Evolutionary conservation across 129 eudicot genomes (phyloP), one percentile per base, ranked within the genome.

Genomic region (Oenanthe sinensis): DNA sequence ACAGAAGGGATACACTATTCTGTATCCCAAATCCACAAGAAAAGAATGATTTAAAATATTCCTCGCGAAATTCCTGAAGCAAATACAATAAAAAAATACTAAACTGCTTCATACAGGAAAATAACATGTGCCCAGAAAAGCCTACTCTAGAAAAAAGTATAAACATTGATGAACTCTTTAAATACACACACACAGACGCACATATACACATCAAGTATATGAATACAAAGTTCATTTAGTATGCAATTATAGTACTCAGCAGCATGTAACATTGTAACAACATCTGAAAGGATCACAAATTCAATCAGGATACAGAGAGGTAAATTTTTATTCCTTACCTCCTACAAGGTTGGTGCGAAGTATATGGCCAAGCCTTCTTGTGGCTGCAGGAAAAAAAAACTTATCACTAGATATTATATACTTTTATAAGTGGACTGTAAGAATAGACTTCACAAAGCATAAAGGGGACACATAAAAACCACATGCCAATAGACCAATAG

Each of bases 261-360:
- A 60, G 15, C 68, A 24, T 36, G 4, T 60, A 60, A 60, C 67
- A 58, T 33, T n/a, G n/a, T n/a, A n/a, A n/a, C n/a, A n/a, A n/a
- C 33, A 60, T 60, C 68, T n/a, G 4, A 28, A 24, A 60, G 30
- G 30, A 58, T 58, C 67, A 22, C 14, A 60, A 60, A 3, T 60
- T n/a, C n/a, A 67, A 67, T 67, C 42, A 67, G 42, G 15, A 67
- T 67, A 33, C 20, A 26, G 19, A 30, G 72, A 28, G 72, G 0
- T 67, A 67, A 30, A 67, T 44, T 52, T 39, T 12, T 36, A 28
- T 22, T 74, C 74, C 82, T 83, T 82, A 89, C 97, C 93, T 85
- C 90, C 86, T 55, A 87, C 79, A 84, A 89, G 76, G 79, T 75
- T 83, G 69, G 83, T 33, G 81, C 97, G 93, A 58, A 78, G 68